Evolutionary conservation across 495 filamentous ascomycete genomes (phyloP), one percentile per base, ranked within the genome.

Genomic region (Rhypophila decipiens): DNA sequence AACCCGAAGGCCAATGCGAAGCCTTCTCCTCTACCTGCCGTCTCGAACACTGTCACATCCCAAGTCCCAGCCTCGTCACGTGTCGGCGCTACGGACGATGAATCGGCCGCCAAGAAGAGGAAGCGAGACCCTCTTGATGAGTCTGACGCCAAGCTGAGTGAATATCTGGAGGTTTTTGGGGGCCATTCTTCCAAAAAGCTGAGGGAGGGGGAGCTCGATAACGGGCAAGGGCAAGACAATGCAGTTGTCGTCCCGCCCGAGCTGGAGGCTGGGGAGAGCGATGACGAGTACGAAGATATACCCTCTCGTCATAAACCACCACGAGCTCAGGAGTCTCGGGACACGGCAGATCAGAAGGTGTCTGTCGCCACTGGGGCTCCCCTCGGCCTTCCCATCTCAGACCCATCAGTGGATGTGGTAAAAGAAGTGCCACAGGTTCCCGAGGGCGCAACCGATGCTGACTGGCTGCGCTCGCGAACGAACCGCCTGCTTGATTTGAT

Each of bases 391-490:
- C 37, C 51, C 46, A 39, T 36, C 18, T 20, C 50, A 23, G 34
- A 49, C 10, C 18, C 45, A 24, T 41, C 23, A 42, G 58, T 52
- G 17, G 43, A 51, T 18, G 29, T 35, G 21, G 19, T 49, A 42
- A 38, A 34, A 38, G 45, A 52, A 38, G 49, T 41, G 13, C 49
- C 44, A 15, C 50, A 49, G 31, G 49, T 51, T 18, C 23, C 51
- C 13, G 52, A 44, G 11, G 58, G 67, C 41, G 72, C 78, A 18
- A 83, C 84, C 10, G 94, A 98, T 61, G 76, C 79, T 38, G 93
- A 99, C 61, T 99, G 93, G 93, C 73, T 96, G 41, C 83, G 93
- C 34, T 94, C 87, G 34, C 84, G 87, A 53, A 96, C 90, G n/a
- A 96, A 83, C 63, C 80, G 94, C 53, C 67, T 96, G 39, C 74